phyloP scores from a whole-genome alignment of 1,284 basidiomycete species.

The Boletus smithii region DNA sequence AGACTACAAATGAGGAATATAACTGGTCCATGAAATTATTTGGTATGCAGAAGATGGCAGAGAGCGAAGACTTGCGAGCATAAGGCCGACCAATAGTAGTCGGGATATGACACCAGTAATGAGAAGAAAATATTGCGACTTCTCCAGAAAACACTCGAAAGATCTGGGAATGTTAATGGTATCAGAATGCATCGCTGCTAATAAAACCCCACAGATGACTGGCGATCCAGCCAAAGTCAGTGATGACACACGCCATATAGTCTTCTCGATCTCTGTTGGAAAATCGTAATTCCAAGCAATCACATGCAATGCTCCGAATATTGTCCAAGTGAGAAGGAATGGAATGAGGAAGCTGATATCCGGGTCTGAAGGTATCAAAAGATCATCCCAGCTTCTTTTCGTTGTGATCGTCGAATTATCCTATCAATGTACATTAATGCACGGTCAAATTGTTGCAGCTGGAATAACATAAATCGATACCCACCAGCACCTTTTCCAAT shows the following conservation, averaged over 20 bases:
- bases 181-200: too few relatives aligned
- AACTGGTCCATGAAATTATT: neutral
- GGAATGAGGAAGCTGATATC: too few relatives aligned
- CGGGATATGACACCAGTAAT: neutral
- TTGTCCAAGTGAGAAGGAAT: neutral
- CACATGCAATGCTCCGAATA: slow-evolving; percentile 3
- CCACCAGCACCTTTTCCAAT: neutral
- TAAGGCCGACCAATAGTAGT: neutral
- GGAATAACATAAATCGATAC: neutral
- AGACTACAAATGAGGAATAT: slow-evolving; percentile 1
- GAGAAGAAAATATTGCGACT: neutral
- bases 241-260: neutral
- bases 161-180: too few relatives aligned
- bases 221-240: neutral
- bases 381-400: neutral
- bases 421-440: neutral
- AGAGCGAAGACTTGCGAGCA: slow-evolving; percentile 4
- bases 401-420: neutral
- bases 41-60: slow-evolving; percentile 1
- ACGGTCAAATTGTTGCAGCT: neutral
- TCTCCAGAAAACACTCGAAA: neutral
- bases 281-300: slow-evolving; percentile 6
- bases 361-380: neutral
- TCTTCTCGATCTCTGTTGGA: neutral
- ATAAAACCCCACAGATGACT: neutral